Conservation (phyloP, 352 stramenopile genomes). For the Aphanomyces cochlioides region DNA sequence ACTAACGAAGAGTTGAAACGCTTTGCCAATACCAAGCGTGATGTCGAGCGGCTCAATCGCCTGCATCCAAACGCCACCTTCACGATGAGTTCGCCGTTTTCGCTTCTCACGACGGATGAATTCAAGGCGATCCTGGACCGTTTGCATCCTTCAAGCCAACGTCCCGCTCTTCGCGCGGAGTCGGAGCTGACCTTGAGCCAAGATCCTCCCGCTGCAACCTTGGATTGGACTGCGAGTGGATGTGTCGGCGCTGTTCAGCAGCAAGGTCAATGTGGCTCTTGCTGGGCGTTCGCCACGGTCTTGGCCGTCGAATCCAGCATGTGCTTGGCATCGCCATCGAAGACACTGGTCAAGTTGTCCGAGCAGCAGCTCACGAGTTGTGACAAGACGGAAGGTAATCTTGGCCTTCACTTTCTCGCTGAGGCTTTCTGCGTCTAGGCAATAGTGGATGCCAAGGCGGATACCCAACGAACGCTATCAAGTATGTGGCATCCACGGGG, state of each 20-base stretch:
- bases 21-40: conserved; percentile 17
- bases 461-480: conserved; percentile 86
- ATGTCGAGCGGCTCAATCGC: conserved; percentile 15
- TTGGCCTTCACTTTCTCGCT: background rate
- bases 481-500: conserved; percentile 85
- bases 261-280: conserved; percentile 93
- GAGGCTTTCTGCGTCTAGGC: conserved; percentile 26
- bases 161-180: background rate
- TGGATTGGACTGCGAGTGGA: conserved; percentile 54
- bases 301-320: conserved; percentile 43
- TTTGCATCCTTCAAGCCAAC: background rate
- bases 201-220: background rate
- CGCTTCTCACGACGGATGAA: conserved; percentile 44
- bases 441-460: conserved; percentile 91
- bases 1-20: background rate
- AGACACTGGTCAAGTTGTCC: conserved; percentile 45
- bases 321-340: conserved; percentile 47
- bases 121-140: conserved; percentile 29
- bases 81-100: conserved; percentile 47
- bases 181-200: background rate
- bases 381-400: conserved; percentile 37
- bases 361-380: conserved; percentile 56
- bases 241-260: conserved; percentile 85
- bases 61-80: conserved; percentile 38
- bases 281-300: conserved; percentile 92